Base-by-base conservation (phyloP, 2,329 filamentous ascomycete genomes). In the Gliomastix tumulicola region DNA sequence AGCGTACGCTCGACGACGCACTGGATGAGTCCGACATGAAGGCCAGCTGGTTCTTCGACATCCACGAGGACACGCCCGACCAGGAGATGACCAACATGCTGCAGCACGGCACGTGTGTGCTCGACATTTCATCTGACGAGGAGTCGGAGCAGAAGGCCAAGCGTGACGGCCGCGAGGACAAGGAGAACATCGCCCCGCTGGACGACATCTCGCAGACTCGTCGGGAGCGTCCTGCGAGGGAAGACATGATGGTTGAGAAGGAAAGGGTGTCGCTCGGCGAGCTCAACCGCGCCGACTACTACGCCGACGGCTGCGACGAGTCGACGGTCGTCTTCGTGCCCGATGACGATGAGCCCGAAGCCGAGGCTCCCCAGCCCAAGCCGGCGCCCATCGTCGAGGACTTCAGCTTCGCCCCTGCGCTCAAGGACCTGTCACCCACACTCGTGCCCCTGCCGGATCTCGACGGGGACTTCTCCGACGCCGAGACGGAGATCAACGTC, bases 11-110 rank as follows among this genome's bases (percentile, higher is more conserved):
- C 38, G 41, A 43, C 19, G n/a, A n/a, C n/a, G 37, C 38, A 34
- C 53, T 74, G 23, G 44, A 60, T 30, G 65, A 67, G 41, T 53
- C 67, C 17, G 67, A 73, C 36, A 57, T 71, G 49, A 76, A 83
- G 53, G 71, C 77, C 22, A 72, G 72, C 40, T 96, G 88, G 89
- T 84, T 84, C 66, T 97, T 98, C 55, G 84, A 90, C 41, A 97
- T 98, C 51, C 82, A 96, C 55, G 87, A 95, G 55, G 90, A 98
- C 59, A 88, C 86, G 0, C 77, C 84, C 7, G 86, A 95, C 55
- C 85, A 96, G 54, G 83, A 94, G 55, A 85, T 92, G 61, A 87
- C 88, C 49, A 96, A 94, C 51, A 68, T 95, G 27, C 86, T 97
- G 64, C 86, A 96, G 60, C 90, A 96, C 65, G 84, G 83, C 38